Conservation (phyloP, 495 filamentous ascomycete species). For the Penicillium macrosclerotiorum region DNA sequence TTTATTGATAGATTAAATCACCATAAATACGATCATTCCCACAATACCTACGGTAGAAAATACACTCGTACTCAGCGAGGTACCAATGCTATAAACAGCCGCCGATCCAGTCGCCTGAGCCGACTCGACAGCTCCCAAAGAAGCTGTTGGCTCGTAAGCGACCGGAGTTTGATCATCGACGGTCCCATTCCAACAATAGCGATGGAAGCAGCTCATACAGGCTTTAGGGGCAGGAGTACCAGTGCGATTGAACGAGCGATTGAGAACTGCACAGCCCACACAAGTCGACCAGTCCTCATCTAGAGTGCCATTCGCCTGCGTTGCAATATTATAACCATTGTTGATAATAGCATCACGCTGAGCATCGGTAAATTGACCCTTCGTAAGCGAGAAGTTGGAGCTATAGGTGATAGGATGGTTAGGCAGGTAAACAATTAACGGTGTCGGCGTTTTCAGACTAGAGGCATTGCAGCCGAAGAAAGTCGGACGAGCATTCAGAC, state of each 20-base stretch:
- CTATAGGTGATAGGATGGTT: background rate
- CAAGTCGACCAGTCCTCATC: background rate
- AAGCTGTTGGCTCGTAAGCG: background rate
- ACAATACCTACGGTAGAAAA: too few species aligned
- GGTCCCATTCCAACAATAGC: slow-evolving; percentile 1
- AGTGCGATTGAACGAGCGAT: background rate
- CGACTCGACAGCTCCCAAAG: too few species aligned
- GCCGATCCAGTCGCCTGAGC: too few species aligned
- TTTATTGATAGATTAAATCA: too few species aligned
- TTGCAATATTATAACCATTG: background rate
- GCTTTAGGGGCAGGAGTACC: background rate
- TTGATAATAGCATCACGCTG: background rate
- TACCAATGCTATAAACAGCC: too few species aligned
- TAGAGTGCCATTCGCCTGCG: background rate
- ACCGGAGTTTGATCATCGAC: background rate
- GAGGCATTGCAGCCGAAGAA: background rate
- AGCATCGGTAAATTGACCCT: background rate
- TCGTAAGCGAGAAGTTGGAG: background rate
- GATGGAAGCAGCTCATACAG: background rate
- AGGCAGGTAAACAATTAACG: background rate
- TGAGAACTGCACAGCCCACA: background rate
- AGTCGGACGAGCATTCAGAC: background rate
- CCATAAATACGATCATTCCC: too few species aligned
- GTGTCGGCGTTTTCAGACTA: background rate
- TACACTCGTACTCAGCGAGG: too few species aligned